Conservation (phyloP, 2,329 filamentous ascomycete species). For the Stachybotrys chlorohalonatus region DNA sequence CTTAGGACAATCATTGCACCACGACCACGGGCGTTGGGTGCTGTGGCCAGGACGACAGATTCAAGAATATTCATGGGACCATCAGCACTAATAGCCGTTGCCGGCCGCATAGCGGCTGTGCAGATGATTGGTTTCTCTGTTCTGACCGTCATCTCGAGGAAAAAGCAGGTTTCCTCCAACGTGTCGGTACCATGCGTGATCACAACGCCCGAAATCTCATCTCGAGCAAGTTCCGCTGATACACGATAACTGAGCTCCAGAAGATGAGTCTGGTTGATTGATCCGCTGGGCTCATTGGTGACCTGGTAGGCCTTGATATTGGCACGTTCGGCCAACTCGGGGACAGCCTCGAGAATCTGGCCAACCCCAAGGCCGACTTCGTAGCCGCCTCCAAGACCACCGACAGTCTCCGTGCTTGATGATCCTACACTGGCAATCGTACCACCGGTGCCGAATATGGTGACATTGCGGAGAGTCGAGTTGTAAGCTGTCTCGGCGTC, state of each 20-base stretch:
- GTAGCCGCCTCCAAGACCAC: constrained; percentile 27
- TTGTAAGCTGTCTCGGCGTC: constrained; percentile 1
- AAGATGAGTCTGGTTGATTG: constrained; percentile 39
- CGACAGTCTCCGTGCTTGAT: constrained; percentile 35
- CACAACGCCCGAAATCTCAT: constrained; percentile 39
- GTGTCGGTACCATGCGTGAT: constrained; percentile 60
- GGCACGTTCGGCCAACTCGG: constrained; percentile 42
- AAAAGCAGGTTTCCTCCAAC: constrained; percentile 55
- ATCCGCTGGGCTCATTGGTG: constrained; percentile 35
- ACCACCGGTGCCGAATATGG: constrained; percentile 48
- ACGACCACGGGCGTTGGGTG: constrained; percentile 32
- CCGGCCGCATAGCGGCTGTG: constrained; percentile 54
- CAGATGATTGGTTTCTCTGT: constrained; percentile 50
- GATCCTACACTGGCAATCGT: constrained; percentile 47
- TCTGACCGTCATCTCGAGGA: constrained; percentile 48
- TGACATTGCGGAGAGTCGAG: constrained; percentile 39
- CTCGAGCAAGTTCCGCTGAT: constrained; percentile 34
- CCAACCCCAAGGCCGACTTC: constrained; percentile 30
- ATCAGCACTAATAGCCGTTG: constrained; percentile 53
- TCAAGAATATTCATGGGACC: constrained; percentile 54
- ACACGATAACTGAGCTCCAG: constrained; percentile 38
- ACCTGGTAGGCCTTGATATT: constrained; percentile 46
- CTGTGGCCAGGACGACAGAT: constrained; percentile 46
- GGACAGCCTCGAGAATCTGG: constrained; percentile 43
- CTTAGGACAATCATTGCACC: constrained; percentile 54